These are phyloP conservation scores for Geoglossum cookeanum DNA, from an alignment of 2,329 filamentous ascomycete genomes.

Conservation along the genomic window DNA sequence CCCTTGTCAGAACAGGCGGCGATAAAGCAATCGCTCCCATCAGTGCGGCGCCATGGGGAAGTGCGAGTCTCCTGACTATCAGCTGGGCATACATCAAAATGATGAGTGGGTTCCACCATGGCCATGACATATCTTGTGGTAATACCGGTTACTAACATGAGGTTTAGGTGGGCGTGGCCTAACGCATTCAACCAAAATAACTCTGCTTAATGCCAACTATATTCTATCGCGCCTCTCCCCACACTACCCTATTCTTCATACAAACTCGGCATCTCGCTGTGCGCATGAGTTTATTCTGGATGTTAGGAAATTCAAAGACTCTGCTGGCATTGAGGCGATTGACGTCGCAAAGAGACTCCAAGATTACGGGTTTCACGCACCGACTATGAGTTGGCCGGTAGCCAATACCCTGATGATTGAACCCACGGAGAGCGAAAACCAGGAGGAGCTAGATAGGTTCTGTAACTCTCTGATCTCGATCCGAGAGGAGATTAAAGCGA, in stretches of 20 bases:
- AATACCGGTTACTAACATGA: constrained; percentile 5
- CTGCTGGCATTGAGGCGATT: constrained; percentile 70
- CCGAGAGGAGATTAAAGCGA: constrained; percentile 60
- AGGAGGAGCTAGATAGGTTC: constrained; percentile 84
- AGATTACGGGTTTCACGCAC: constrained; percentile 93
- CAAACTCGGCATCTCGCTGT: constrained; percentile 70
- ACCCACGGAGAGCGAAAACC: constrained; percentile 83
- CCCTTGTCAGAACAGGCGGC: constrained; percentile 37
- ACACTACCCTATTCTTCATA: constrained; percentile 86
- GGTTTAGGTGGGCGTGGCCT: constrained; percentile 44
- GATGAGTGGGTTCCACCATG: constrained; percentile 44
- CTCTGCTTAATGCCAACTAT: constrained; percentile 94
- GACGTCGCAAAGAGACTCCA: constrained; percentile 93
- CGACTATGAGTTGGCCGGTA: constrained; percentile 94
- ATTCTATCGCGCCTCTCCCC: constrained; percentile 71
- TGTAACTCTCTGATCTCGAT: constrained; percentile 79
- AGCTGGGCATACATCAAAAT: constrained; percentile 90
- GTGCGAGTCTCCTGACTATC: constrained; percentile 81
- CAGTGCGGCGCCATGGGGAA: constrained; percentile 69
- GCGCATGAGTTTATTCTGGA: constrained; percentile 97
- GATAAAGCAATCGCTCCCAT: constrained; percentile 47
- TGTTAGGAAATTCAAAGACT: constrained; percentile 64
- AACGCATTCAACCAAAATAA: constrained; percentile 77
- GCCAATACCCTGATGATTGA: constrained; percentile 96
- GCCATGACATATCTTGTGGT: neutral